Base-by-base conservation (phyloP, 257 asterid species). In the Agastache rugosa region DNA sequence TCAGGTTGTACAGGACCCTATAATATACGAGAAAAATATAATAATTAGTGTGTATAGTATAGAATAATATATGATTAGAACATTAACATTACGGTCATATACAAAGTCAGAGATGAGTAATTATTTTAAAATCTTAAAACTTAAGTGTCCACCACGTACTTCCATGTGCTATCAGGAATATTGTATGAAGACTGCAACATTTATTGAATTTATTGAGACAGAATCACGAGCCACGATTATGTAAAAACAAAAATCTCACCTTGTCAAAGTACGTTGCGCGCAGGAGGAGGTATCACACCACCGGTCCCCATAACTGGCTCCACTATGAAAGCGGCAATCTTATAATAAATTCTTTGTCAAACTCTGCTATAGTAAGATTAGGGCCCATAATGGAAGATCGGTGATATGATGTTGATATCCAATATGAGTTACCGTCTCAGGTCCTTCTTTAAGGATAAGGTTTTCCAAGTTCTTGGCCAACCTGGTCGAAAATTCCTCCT, bases 241-340 rank as follows among this genome's bases (percentile, higher is more conserved):
- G 71, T 9, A 12, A 56, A 58, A 70, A 14, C 22, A 11, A 3
- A 14, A 44, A 67, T 31, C 79, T 55, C 48, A 92, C 98, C 96
- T 94, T 94, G 11, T 94, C 96, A 61, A 94, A 94, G 78, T 94
- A 94, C 31, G 93, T 86, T 55, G 96, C n/a, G n/a, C n/a, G n/a
- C 96, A 8, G 99, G 99, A 22, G 97, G 99, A 75, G 82, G 96
- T 59, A 94, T 87, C 71, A 94, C 99, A 0, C 99, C 99, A 41
- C 97, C 99, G 6, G 98, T 98, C n/a, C 98, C 99, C 95, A 94
- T 92, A 77, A 94, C 91, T 56, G 98, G 99, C 78, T 94, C 98
- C 0, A 97, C 99, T 77, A 94, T 92, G 75, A 94, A 94, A 12
- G 99, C 99, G 78, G 95, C 97, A 78, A 94, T 85, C 99, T 94